Evolutionary conservation across 441 rosid genomes (phyloP), one percentile per base, ranked within the genome.

Genomic region (Populus tomentosa): DNA sequence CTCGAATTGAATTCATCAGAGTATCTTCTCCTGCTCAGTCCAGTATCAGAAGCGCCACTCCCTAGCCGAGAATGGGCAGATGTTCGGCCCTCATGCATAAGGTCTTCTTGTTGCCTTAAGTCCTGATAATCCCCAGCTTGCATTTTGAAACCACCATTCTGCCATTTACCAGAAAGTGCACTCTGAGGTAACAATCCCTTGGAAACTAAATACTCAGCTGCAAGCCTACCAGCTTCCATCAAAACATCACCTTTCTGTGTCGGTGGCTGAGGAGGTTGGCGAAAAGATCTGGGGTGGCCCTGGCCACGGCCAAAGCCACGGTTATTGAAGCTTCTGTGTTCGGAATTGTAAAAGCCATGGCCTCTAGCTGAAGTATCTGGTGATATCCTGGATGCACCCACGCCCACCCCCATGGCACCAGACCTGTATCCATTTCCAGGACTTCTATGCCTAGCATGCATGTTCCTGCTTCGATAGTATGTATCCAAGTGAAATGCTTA

Each of bases 141-240:
- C 82, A 84, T 91, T 89, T 85, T 90, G 56, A 86, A 86, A 80
- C 79, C 81, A 72, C 90, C 94, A 83, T 90, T 87, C 81, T 89
- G 95, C 98, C 94, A 90, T 88, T 91, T 91, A 40, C 86, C 85
- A 26, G 92, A 82, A 64, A 94, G 89, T 81, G 82, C 87, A 78
- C 80, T 85, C 11, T 88, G 85, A 18, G 97, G 88, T 64, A 92
- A 73, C 71, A 89, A 79, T 46, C 98, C 98, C 83, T 89, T 92
- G 81, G 96, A 91, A 74, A 90, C 97, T 83, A 96, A 88, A 80
- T 94, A 94, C 84, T 96, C 98, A 2, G 93, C 90, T 1, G 98
- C 99, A 75, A 96, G 92, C 76, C 94, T 90, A 61, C 99, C 98
- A 7, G 98, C 99, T 85, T 94, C 94, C 92, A 94, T 85, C 82